Base-by-base conservation (phyloP, 768 basidiomycete genomes). In the Lactifluus pinguis region DNA sequence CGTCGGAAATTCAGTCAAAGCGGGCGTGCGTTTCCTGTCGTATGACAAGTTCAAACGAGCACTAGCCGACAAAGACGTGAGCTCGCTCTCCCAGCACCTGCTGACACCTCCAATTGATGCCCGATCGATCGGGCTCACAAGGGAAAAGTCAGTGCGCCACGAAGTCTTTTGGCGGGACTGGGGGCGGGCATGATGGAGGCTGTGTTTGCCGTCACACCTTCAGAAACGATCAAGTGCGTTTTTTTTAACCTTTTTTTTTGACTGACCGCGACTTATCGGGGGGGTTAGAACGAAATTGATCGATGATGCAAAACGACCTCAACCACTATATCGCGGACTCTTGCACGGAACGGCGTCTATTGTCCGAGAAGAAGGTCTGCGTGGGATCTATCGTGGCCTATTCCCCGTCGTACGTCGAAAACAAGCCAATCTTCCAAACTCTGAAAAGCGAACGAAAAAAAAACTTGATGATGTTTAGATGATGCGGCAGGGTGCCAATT, bases 401-500 rank as follows among this genome's bases (percentile, higher is more conserved):
- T 92, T 94, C 69, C 94, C 95, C 3, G 94, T 98, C 57, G 95
- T 95, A 71, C 61, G 87, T 81, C 2, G 30, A 25, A 25, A 19
- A 15, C 21, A 6, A 4, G 30, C 32, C 11, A n/a, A 5, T 41
- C 41, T 25, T 9, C 15, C 25, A 25, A 2, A 10, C 39, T 6
- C 5, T 52, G 10, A 52, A 39, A 19, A 25, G 25, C 25, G 25
- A 25, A 34, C 32, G 39, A 4, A 55, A 39, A 49, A 48, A 6
- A n/a, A 30, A 11, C 15, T 15, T 21, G 6, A 29, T 6, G 7
- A 25, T 25, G 2, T 25, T 25, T 69, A 97, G 92, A 92, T 95
- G 84, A 89, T 95, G 83, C 87, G 94, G 32, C 95, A 98, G 83
- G 94, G 93, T 42, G 95, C 95, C 45, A 99, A 98, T 71, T 98